Conservation (phyloP, 1,284 basidiomycete genomes). For the Papiliotrema nemorosa region DNA sequence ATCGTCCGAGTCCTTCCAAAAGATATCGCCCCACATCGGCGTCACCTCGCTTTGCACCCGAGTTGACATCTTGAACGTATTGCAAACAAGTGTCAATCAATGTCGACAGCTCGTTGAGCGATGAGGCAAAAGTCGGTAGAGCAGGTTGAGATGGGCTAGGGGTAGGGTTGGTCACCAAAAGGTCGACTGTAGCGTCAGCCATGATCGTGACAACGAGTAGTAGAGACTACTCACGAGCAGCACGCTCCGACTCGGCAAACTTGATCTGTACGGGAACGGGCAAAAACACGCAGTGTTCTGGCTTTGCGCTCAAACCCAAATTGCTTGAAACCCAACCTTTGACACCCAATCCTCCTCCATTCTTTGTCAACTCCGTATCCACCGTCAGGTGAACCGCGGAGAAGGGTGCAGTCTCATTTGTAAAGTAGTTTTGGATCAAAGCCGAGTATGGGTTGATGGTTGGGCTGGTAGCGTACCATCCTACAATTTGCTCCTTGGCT, state of each 20-base stretch:
- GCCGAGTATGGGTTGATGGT: slow-evolving; percentile 94
- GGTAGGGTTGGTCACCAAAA: slow-evolving; percentile 55
- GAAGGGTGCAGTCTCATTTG: slow-evolving; percentile 81
- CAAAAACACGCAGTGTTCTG: slow-evolving; percentile 87
- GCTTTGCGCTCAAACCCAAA: slow-evolving; percentile 72
- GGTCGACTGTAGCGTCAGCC: slow-evolving; percentile 61
- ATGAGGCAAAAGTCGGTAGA: slow-evolving; percentile 41
- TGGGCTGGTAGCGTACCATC: slow-evolving; percentile 76
- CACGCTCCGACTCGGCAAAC: slow-evolving; percentile 76
- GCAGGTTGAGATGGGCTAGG: slow-evolving; percentile 41
- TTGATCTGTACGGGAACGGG: slow-evolving; percentile 79
- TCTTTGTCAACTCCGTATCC: slow-evolving; percentile 66
- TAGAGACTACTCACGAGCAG: slow-evolving; percentile 64
- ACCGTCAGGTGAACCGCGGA: slow-evolving; percentile 91
- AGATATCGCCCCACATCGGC: slow-evolving; percentile 85
- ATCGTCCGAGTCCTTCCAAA: slow-evolving; percentile 76
- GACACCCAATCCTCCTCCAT: slow-evolving; percentile 68
- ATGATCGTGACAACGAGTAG: slow-evolving; percentile 1
- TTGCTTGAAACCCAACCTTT: slow-evolving; percentile 73
- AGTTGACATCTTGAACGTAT: slow-evolving; percentile 80
- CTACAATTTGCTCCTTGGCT: slow-evolving; percentile 49
- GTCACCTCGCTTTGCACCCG: slow-evolving; percentile 76
- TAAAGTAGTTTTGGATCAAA: slow-evolving; percentile 97
- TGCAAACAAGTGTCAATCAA: slow-evolving; percentile 61
- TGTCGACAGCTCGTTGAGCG: slow-evolving; percentile 49